phyloP scores from a whole-genome alignment of 208 protist genomes.

The Sergeia podlipaevii region DNA sequence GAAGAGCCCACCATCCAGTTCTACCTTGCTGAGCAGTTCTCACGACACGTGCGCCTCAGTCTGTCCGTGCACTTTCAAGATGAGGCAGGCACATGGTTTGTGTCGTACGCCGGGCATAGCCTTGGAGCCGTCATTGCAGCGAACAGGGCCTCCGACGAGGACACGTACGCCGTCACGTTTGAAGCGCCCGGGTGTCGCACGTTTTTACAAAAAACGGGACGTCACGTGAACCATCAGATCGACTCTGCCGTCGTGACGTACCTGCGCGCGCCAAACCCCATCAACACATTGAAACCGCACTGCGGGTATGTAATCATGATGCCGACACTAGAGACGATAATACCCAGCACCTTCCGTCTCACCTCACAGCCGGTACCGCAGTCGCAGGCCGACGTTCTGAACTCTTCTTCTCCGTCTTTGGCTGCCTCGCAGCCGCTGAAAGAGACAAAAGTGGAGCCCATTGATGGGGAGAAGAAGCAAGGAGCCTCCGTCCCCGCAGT shows the following conservation, averaged over 20 bases:
- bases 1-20: conserved; percentile 88
- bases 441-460: too few relatives aligned
- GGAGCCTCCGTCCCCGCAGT: too few relatives aligned
- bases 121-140: conserved; percentile 86
- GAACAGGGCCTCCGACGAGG: conserved; percentile 69
- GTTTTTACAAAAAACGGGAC: conserved; percentile 64
- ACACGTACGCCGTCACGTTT: conserved; percentile 80
- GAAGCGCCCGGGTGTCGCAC: conserved; percentile 73
- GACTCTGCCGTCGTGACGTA: conserved; percentile 73
- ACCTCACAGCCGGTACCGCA: conserved; percentile 1
- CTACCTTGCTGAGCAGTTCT: conserved; percentile 83
- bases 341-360: conserved; percentile 9
- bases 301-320: conserved; percentile 81
- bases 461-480: too few relatives aligned
- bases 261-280: conserved; percentile 79
- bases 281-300: conserved; percentile 88
- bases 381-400: background rate
- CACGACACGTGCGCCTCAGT: conserved; percentile 57
- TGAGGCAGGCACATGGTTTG: conserved; percentile 30
- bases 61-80: conserved; percentile 17
- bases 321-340: conserved; percentile 12
- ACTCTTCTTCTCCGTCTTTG: too few relatives aligned
- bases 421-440: too few relatives aligned
- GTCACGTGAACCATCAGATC: conserved; percentile 8
- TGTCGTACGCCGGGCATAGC: conserved; percentile 90